A percentile compares a stretch with the other conserved stretches of the same genome.
These are phyloP conservation scores for Iris pallida DNA, from an alignment of 116 monocot species.

Conservation along the genomic window DNA sequence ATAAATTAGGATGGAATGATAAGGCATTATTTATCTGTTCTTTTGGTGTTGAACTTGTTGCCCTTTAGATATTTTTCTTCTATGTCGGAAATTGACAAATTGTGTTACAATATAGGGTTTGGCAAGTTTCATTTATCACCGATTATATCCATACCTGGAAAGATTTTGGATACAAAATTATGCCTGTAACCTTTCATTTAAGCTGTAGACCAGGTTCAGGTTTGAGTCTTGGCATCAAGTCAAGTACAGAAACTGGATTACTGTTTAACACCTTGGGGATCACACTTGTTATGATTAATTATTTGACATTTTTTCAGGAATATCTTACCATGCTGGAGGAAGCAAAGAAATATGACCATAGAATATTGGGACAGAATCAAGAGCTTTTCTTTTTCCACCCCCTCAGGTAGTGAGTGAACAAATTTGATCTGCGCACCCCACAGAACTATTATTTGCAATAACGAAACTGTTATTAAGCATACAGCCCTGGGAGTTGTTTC, in stretches of 20 bases:
- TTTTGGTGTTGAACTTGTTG: not conserved
- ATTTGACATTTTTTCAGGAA: conserved; percentile 49
- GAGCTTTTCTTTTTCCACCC: conserved; percentile 97
- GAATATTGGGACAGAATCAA: conserved; percentile 78
- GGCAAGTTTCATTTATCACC: too few relatives aligned
- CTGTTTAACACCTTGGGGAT: too few relatives aligned
- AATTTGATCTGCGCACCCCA: conserved; percentile 18
- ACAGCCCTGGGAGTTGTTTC: conserved; percentile 98
- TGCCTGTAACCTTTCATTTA: too few relatives aligned
- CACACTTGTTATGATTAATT: not conserved
- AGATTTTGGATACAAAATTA: too few relatives aligned
- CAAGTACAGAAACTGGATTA: too few relatives aligned
- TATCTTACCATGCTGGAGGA: conserved; percentile 69
- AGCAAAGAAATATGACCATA: conserved; percentile 96
- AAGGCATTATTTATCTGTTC: not conserved
- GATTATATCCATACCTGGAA: too few relatives aligned
- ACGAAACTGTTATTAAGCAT: conserved; percentile 13
- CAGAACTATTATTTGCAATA: not conserved
- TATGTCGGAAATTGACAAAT: too few relatives aligned
- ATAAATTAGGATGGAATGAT: not conserved
- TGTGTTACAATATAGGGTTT: too few relatives aligned
- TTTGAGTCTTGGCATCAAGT: too few relatives aligned
- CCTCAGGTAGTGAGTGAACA: conserved; percentile 45
- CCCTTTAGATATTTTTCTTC: too few relatives aligned
- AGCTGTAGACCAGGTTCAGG: too few relatives aligned